Conservation (phyloP, 495 filamentous ascomycete genomes). For the Apodospora peruviana region DNA sequence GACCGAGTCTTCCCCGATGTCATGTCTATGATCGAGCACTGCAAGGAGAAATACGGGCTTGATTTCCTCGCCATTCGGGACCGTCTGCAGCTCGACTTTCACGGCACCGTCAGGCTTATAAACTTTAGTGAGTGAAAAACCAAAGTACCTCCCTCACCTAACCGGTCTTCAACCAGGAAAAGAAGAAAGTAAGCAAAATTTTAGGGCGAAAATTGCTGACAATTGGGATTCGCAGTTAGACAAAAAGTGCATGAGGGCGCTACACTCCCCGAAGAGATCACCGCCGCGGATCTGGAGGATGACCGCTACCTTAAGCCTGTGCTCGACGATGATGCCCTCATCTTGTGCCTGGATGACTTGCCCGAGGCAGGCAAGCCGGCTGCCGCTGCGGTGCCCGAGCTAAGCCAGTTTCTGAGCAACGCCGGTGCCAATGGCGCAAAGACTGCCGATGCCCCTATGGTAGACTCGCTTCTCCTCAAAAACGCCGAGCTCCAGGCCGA, state of each 20-base stretch:
- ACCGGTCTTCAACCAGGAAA: no score
- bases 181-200: no score
- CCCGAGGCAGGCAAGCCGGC: constrained; percentile 27
- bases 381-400: constrained; percentile 13
- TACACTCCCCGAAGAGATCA: constrained; percentile 48
- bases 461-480: constrained; percentile 44
- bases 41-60: constrained; percentile 64
- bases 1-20: constrained; percentile 61
- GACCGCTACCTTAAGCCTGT: constrained; percentile 77
- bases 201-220: background rate
- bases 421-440: background rate
- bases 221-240: no score
- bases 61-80: constrained; percentile 65
- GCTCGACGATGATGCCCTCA: constrained; percentile 82
- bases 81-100: constrained; percentile 68
- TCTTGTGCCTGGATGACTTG: constrained; percentile 79
- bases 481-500: constrained; percentile 66
- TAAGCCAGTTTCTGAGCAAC: background rate
- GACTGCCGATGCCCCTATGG: constrained; percentile 14
- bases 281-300: constrained; percentile 56
- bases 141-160: no score
- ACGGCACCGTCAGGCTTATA: constrained; percentile 75
- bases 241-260: constrained; percentile 39
- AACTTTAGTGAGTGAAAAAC: constrained; percentile 62
- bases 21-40: constrained; percentile 63